These are phyloP conservation scores for Raffaelea ambrosiae DNA, from an alignment of 2,329 filamentous ascomycete genomes.

Conservation along the genomic window DNA sequence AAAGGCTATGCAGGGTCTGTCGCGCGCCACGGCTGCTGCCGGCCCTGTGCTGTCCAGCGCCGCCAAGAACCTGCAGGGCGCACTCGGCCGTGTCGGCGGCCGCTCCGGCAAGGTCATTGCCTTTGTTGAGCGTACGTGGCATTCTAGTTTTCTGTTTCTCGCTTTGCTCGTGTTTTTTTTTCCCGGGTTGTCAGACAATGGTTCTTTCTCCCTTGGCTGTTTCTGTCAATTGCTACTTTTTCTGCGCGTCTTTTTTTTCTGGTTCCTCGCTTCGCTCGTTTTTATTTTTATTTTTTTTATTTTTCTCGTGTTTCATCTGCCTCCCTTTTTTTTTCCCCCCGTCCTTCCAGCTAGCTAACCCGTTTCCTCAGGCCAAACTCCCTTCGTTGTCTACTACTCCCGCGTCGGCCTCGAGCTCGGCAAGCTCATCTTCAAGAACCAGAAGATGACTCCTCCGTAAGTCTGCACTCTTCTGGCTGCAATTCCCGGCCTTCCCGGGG, in stretches of 20 bases:
- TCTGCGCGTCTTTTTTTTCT: too few relatives aligned
- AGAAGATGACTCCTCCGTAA: conserved; percentile 95
- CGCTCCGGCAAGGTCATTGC: conserved; percentile 69
- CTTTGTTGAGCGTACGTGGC: conserved; percentile 80
- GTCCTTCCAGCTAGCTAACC: not conserved
- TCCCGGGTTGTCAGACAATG: not conserved
- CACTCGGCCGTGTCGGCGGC: conserved; percentile 71
- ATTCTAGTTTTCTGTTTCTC: not conserved
- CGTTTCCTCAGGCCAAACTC: conserved; percentile 60
- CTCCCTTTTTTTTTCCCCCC: conserved; percentile 2
- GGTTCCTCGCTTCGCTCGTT: not conserved
- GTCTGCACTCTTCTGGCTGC: too few relatives aligned
- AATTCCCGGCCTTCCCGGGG: too few relatives aligned
- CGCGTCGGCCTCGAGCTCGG: conserved; percentile 79
- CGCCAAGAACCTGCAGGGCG: conserved; percentile 56
- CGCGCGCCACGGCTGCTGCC: conserved; percentile 70
- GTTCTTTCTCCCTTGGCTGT: not conserved
- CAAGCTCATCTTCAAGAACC: conserved; percentile 78
- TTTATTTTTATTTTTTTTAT: not conserved
- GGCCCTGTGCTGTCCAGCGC: conserved; percentile 68
- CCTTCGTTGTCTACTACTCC: conserved; percentile 84
- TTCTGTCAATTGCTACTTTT: too few relatives aligned
- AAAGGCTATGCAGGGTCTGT: conserved; percentile 77
- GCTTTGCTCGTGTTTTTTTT: not conserved
- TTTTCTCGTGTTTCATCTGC: not conserved